phyloP scores from a whole-genome alignment of 1,284 basidiomycete genomes.

The Erythrobasidium hasegawianum region DNA sequence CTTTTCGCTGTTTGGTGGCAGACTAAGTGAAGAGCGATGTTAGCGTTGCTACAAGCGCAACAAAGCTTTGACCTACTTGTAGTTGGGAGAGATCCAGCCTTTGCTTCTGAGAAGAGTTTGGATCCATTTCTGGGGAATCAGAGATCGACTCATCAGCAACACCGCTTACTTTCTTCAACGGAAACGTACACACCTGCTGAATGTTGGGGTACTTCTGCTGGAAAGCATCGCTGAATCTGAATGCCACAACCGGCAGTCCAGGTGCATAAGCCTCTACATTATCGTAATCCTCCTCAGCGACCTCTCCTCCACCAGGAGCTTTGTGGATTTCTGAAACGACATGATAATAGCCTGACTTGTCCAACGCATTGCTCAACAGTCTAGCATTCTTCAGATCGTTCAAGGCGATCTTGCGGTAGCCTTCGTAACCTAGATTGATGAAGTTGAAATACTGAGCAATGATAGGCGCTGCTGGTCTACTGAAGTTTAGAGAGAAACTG shows the following conservation, averaged over 20 bases:
- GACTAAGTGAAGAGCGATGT: too few relatives aligned
- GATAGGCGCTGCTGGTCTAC: conserved; percentile 81
- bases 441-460: conserved; percentile 88
- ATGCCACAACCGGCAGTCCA: conserved; percentile 84
- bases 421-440: conserved; percentile 75
- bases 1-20: conserved; percentile 53
- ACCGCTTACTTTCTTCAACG: too few relatives aligned
- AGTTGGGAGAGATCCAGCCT: conserved; percentile 78
- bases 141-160: too few relatives aligned
- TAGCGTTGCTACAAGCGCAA: conserved; percentile 62
- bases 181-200: conserved; percentile 38
- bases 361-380: conserved; percentile 77
- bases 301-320: conserved; percentile 19
- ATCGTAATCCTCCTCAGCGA: conserved; percentile 25
- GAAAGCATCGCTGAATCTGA: conserved; percentile 77
- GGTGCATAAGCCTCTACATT: conserved; percentile 56
- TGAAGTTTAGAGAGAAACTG: conserved; percentile 91
- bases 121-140: conserved; percentile 90
- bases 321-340: conserved; percentile 40
- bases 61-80: conserved; percentile 21
- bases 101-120: conserved; percentile 72
- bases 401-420: conserved; percentile 67
- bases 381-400: conserved; percentile 70
- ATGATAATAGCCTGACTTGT: conserved; percentile 52
- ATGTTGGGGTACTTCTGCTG: conserved; percentile 62